Base-by-base conservation (phyloP, 78 protist species). In the Dictyostelium firmibasis region DNA sequence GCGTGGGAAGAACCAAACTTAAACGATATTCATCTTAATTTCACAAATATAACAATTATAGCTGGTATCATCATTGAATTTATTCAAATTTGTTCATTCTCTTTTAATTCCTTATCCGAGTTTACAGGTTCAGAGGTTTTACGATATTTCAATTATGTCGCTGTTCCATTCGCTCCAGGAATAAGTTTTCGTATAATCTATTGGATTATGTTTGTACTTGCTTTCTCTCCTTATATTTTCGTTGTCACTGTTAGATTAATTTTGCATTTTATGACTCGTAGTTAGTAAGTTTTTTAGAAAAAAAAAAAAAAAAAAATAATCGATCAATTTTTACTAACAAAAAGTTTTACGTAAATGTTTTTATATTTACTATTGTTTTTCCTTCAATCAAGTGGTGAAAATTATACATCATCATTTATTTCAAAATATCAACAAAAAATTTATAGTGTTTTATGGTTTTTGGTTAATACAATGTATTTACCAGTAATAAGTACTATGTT, bases 361-460 rank as follows among this genome's bases (percentile, higher is more conserved):
- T n/a, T n/a, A n/a, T n/a, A n/a, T n/a, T n/a, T n/a, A n/a, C n/a
- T n/a, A n/a, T n/a, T n/a, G n/a, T n/a, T n/a, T n/a, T n/a, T n/a
- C n/a, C n/a, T n/a, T n/a, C n/a, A n/a, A n/a, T n/a, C n/a, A n/a
- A 86, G 85, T 64, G 94, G 94, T 43, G 94, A 89, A 70, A 29
- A 29, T 67, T 64, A 69, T 47, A 89, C 94, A 29, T 27, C 88
- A 70, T 23, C 44, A 18, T 89, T 78, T 44, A 47, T 89, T 4
- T 16, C 94, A 10, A 81, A 70, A 27, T 33, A 89, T 69, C 82
- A 89, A 89, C 94, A 89, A 81, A 89, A 81, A 4, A 64, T 64
- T 33, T 89, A 89, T 36, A 81, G 87, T 4, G 57, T 89, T 33
- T 25, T 89, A 3, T 89, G 94, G 94, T 89, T 89, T 35, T 78